Base-by-base conservation (phyloP, 176 grass and related monocot species). In the Bonia amplexicaulis region DNA sequence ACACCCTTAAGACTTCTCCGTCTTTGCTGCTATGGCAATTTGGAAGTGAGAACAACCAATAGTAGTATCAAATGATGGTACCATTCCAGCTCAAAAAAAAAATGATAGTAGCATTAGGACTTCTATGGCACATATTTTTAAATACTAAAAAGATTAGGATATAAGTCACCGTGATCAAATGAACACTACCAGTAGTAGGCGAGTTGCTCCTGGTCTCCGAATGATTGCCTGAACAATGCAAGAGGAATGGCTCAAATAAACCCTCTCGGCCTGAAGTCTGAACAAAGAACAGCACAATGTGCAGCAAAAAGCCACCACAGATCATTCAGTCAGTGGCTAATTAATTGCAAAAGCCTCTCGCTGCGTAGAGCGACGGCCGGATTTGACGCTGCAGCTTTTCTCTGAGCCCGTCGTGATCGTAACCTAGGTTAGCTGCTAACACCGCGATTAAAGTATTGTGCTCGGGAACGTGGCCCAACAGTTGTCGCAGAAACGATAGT, bases 341-440 rank as follows among this genome's bases (percentile, higher is more conserved):
- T 57, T 70, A 52, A 39, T 77, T 9, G 6, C 62, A 77, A 61
- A 76, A 20, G 9, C 52, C 31, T 31, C 49, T 47, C 16, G 25
- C 40, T 42, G 87, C 46, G 2, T 66, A 57, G 72, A 79, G 74
- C 37, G 65, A 31, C 10, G 17, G 5, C 65, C 48, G 0, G 59
- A 72, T 72, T 72, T 25, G 53, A 55, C 41, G 7, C 15, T 12
- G 60, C 11, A 4, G 23, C 27, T 73, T 55, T 20, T 64, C 55
- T 66, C 29, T 37, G 45, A 78, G 73, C 53, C 66, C 66, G 37
- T 13, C 64, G 9, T 29, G 58, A 16, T 11, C n/a, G 9, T 15
- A 57, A 66, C 87, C 17, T 80, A 63, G 54, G 40, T 80, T 85
- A 68, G 69, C 76, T 31, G 76, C 82, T 89, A 83, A 83, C 44